Base-by-base conservation (phyloP, 2,329 filamentous ascomycete genomes). In the Colletotrichum godetiae region DNA sequence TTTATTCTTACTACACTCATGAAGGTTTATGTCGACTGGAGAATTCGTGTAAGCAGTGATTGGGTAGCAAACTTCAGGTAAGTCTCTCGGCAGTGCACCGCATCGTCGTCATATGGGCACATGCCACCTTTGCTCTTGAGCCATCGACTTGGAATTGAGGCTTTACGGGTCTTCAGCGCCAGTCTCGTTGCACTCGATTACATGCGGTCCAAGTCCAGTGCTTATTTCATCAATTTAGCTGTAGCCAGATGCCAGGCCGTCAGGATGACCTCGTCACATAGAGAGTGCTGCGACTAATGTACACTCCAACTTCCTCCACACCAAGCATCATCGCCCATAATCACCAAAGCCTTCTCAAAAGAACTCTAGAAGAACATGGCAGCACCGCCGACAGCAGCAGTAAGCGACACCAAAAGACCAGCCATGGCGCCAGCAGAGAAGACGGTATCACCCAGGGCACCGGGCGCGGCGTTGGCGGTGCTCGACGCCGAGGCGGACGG, bases 321-420 rank as follows among this genome's bases (percentile, higher is more conserved):
- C 4, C 42, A 49, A n/a, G 3, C 19, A 42, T 22, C 4, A 22
- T 49, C 42, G 22, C n/a, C 42, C 5, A 4, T 7, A 7, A n/a
- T n/a, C 42, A 7, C 42, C 8, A 49, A 15, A 15, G 6, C 2
- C 11, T 4, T 13, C 4, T 6, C 33, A 4, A 5, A 15, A 15
- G 15, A 4, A 4, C 2, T 24, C 57, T 60, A 76, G 46, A 75
- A 63, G 46, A 76, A 56, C 37, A 76, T 27, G 27, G 70, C 69
- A 5, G 73, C 73, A 3, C 74, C 74, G 2, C 66, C 74, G n/a
- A 75, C 22, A 19, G 67, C 69, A 1, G 73, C 73, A 10, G 65
- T 56, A 22, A 75, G 15, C 6, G 74, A 73, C 2, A 70, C 63
- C 5, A 68, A 2, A 4, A 75, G 0, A 2, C 65, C 55, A 3